These are phyloP conservation scores for Fragilaria crotonensis DNA, from an alignment of 108 stramenopile genomes.

Conservation along the genomic window DNA sequence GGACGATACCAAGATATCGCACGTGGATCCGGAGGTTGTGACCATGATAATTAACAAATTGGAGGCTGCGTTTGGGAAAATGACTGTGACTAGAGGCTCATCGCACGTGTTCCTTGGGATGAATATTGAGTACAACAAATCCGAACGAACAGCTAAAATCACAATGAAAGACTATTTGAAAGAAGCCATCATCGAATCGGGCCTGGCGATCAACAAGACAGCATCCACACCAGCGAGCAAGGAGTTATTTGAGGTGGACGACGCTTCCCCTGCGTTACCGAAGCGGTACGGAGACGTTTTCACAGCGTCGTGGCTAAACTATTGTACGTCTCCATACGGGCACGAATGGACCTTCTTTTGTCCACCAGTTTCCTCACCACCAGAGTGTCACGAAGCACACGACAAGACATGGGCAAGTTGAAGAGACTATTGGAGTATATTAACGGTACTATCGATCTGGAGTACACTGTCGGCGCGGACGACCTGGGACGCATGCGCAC, in stretches of 20 bases:
- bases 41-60: constrained; percentile 2
- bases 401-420: not conserved
- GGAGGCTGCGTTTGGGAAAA: constrained; percentile 11
- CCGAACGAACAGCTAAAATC: constrained; percentile 12
- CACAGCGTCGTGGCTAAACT: constrained; percentile 30
- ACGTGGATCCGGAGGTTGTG: not conserved
- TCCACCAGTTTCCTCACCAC: constrained; percentile 28
- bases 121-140: constrained; percentile 21
- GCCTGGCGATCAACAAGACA: not conserved
- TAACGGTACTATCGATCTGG: not conserved
- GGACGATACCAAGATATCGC: constrained; percentile 37
- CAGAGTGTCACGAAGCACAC: not conserved
- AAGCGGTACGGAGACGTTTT: constrained; percentile 11
- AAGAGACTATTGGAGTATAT: not conserved
- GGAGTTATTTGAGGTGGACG: constrained; percentile 17
- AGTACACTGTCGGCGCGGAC: not conserved
- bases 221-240: constrained; percentile 15
- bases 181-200: constrained; percentile 14
- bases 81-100: constrained; percentile 15
- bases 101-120: constrained; percentile 42
- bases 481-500: not conserved
- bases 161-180: constrained; percentile 22
- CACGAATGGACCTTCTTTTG: constrained; percentile 24
- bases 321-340: constrained; percentile 24
- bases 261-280: not conserved